Conservation (phyloP, 1,284 basidiomycete species). For the Coniferiporia weirii region DNA sequence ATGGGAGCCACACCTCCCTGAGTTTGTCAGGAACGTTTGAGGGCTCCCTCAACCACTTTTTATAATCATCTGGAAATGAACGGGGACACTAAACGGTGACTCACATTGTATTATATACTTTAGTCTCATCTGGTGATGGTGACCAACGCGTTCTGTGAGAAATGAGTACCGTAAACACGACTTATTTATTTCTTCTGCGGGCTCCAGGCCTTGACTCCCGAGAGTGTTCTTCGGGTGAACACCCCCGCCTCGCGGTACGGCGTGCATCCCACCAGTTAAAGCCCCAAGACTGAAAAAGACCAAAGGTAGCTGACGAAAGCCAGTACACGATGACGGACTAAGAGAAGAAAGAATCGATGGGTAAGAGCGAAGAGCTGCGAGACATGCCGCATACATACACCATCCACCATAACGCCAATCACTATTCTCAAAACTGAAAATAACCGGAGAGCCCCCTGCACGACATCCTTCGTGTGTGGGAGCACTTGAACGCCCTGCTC, state of each 20-base stretch:
- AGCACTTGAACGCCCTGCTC: constrained; percentile 28
- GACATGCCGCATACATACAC: constrained; percentile 43
- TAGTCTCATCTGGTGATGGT: not conserved
- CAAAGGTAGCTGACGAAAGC: constrained; percentile 78
- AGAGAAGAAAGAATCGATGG: constrained; percentile 13
- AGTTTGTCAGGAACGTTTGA: constrained; percentile 20
- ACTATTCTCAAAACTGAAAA: constrained; percentile 70
- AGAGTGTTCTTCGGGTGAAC: not conserved
- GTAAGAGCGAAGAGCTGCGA: not conserved
- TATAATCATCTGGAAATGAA: constrained; percentile 53
- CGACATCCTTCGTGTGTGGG: constrained; percentile 44
- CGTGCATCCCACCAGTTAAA: constrained; percentile 60
- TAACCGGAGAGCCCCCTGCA: constrained; percentile 57
- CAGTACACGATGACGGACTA: constrained; percentile 81
- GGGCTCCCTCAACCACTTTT: constrained; percentile 69
- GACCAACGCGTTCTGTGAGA: not conserved
- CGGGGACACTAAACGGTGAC: constrained; percentile 16
- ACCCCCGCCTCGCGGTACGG: constrained; percentile 32
- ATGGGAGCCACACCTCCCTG: constrained; percentile 38
- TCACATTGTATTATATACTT: not conserved
- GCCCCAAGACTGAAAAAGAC: constrained; percentile 73
- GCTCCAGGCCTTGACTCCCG: constrained; percentile 13
- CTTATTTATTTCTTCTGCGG: not conserved
- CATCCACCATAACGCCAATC: constrained; percentile 72
- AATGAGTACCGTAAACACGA: not conserved